A percentile compares a stretch with the other conserved stretches of the same genome.
Conservation (phyloP, 2,329 filamentous ascomycete species). For the Cercospora brassicicola region DNA sequence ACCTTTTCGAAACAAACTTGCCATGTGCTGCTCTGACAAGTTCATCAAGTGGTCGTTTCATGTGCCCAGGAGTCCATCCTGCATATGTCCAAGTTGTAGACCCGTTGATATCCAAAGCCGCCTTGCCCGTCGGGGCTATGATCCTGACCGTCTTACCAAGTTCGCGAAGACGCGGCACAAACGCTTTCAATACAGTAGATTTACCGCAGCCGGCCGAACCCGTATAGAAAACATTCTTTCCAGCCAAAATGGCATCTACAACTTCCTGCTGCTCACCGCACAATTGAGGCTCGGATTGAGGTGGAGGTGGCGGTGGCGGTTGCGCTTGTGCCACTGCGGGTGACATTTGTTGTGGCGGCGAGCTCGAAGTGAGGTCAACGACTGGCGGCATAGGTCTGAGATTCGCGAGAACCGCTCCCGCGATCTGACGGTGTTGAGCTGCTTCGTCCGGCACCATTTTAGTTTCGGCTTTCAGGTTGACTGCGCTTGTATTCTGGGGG, state of each 20-base stretch:
- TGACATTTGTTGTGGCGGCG: background rate
- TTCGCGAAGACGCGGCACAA: slow-evolving; percentile 44
- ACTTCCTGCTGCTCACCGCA: slow-evolving; percentile 25
- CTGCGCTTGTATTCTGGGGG: background rate
- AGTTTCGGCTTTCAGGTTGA: background rate
- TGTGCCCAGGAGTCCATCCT: slow-evolving; percentile 54
- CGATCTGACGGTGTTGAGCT: background rate
- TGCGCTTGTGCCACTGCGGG: background rate
- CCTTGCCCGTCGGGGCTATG: slow-evolving; percentile 61
- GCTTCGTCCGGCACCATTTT: background rate
- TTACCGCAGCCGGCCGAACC: slow-evolving; percentile 64
- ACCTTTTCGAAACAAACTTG: slow-evolving; percentile 40
- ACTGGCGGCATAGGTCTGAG: background rate
- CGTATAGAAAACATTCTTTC: slow-evolving; percentile 63
- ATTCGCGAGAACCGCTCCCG: background rate
- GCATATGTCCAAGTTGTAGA: slow-evolving; percentile 59
- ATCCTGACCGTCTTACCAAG: slow-evolving; percentile 49
- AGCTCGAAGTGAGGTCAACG: slow-evolving; percentile 14
- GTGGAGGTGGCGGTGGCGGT: background rate
- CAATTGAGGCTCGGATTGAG: slow-evolving; percentile 14
- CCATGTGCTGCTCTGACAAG: slow-evolving; percentile 35
- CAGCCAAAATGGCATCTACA: slow-evolving; percentile 33
- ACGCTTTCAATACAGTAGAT: slow-evolving; percentile 55
- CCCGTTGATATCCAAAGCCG: slow-evolving; percentile 59
- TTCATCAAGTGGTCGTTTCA: slow-evolving; percentile 45